These are phyloP conservation scores for Colletotrichum zoysiae DNA, from an alignment of 2,329 filamentous ascomycete species.

Conservation along the genomic window DNA sequence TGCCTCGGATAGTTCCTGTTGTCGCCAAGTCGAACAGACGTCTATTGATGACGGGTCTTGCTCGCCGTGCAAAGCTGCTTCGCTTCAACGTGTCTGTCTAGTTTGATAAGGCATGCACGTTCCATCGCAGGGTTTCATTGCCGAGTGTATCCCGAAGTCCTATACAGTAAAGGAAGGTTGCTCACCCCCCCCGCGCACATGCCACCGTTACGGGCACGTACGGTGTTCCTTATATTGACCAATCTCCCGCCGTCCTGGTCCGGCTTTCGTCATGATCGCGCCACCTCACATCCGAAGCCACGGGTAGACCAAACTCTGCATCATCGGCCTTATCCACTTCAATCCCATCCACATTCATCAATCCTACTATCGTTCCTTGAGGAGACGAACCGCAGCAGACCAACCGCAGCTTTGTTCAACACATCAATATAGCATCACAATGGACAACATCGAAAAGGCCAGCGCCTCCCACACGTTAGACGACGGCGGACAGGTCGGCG, in stretches of 20 bases:
- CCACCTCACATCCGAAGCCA: neutral
- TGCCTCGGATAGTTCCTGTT: neutral
- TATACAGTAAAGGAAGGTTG: neutral
- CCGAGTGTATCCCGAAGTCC: constrained; percentile 16
- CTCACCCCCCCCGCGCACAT: neutral
- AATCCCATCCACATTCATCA: too few species aligned
- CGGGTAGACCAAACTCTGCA: neutral
- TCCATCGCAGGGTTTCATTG: constrained; percentile 4
- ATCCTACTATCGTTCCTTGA: neutral
- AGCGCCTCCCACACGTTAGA: neutral
- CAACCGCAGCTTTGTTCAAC: too few species aligned
- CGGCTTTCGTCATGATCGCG: neutral
- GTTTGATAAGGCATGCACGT: neutral
- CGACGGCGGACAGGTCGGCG: neutral
- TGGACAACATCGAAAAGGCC: constrained; percentile 3
- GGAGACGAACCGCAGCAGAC: too few species aligned
- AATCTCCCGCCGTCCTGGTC: constrained; percentile 6
- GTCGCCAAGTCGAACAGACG: neutral
- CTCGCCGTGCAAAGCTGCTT: neutral
- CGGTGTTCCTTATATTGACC: constrained; percentile 13
- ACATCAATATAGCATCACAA: neutral
- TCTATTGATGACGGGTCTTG: neutral
- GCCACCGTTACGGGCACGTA: constrained; percentile 5
- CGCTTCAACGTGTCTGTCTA: neutral
- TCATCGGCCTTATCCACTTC: too few species aligned